Percentiles rank a stretch among this genome's conserved stretches.
These are phyloP conservation scores for Crassisporium funariophilum DNA, from an alignment of 768 basidiomycete genomes.

Conservation along the genomic window DNA sequence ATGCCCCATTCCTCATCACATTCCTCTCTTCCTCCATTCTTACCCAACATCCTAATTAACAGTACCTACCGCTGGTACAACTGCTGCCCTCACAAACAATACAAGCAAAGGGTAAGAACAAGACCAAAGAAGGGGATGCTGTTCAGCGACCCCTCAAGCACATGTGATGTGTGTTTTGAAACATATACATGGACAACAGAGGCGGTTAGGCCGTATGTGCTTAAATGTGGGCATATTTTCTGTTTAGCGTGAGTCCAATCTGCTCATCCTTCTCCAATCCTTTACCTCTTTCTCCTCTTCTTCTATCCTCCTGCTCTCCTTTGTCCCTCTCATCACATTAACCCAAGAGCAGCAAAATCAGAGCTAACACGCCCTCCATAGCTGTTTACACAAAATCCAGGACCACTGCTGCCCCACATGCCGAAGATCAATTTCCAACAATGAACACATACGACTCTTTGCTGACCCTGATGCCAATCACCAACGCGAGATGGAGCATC, in stretches of 20 bases:
- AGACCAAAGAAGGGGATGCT: too few relatives aligned
- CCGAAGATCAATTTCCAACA: constrained; percentile 58
- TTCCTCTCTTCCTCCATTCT: too few relatives aligned
- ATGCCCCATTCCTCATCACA: too few relatives aligned
- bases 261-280: neutral
- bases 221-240: constrained; percentile 79
- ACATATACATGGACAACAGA: constrained; percentile 55
- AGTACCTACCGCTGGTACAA: too few relatives aligned
- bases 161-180: constrained; percentile 79
- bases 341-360: too few relatives aligned
- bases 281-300: too few relatives aligned
- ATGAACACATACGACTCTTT: constrained; percentile 66
- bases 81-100: too few relatives aligned
- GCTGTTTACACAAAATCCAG: constrained; percentile 55
- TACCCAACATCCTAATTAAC: too few relatives aligned
- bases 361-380: too few relatives aligned
- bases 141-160: constrained; percentile 68
- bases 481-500: constrained; percentile 35
- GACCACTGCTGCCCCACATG: constrained; percentile 69
- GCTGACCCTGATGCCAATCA: constrained; percentile 49
- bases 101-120: too few relatives aligned
- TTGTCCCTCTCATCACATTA: too few relatives aligned
- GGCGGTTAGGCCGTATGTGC: constrained; percentile 61
- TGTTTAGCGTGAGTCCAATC: constrained; percentile 58
- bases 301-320: neutral